Percentiles rank a stretch among this genome's conserved stretches.
These are phyloP conservation scores for Cystofilobasidium macerans DNA, from an alignment of 768 basidiomycete species.

Conservation along the genomic window DNA sequence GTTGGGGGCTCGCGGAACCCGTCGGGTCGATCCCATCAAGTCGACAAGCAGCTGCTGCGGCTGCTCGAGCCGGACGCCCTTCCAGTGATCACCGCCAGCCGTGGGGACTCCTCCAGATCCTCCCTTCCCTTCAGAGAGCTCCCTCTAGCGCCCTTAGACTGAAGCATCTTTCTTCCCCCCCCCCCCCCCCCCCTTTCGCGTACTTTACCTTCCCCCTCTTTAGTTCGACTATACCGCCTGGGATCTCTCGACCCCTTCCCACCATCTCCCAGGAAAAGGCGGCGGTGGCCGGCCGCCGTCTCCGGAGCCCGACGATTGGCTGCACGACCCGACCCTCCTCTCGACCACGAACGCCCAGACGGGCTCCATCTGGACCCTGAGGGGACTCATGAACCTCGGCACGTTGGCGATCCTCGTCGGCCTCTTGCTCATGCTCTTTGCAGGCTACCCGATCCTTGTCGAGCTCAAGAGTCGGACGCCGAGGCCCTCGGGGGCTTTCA, in stretches of 20 bases:
- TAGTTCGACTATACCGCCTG: constrained; percentile 16
- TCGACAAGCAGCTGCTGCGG: no score
- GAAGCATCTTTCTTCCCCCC: not conserved
- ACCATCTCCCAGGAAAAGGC: constrained; percentile 23
- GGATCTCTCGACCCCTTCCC: not conserved
- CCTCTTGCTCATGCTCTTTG: constrained; percentile 46
- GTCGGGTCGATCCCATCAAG: no score
- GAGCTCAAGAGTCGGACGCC: constrained; percentile 40
- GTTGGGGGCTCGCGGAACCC: no score
- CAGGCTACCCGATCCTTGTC: constrained; percentile 73
- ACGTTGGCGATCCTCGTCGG: constrained; percentile 54
- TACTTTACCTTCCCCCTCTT: not conserved
- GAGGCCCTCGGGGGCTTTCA: constrained; percentile 49
- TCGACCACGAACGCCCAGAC: constrained; percentile 36
- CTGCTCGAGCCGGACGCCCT: no score
- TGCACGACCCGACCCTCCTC: constrained; percentile 31
- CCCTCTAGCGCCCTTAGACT: not conserved
- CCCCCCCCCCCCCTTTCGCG: no score
- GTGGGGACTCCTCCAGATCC: not conserved
- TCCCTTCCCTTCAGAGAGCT: not conserved
- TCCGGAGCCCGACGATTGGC: constrained; percentile 36
- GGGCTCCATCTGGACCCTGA: constrained; percentile 54
- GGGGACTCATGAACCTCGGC: constrained; percentile 63
- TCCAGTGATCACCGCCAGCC: no score
- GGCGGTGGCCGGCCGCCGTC: no score